Conservation (phyloP, 2,329 filamentous ascomycete species). For the Aureobasidium sp. region DNA sequence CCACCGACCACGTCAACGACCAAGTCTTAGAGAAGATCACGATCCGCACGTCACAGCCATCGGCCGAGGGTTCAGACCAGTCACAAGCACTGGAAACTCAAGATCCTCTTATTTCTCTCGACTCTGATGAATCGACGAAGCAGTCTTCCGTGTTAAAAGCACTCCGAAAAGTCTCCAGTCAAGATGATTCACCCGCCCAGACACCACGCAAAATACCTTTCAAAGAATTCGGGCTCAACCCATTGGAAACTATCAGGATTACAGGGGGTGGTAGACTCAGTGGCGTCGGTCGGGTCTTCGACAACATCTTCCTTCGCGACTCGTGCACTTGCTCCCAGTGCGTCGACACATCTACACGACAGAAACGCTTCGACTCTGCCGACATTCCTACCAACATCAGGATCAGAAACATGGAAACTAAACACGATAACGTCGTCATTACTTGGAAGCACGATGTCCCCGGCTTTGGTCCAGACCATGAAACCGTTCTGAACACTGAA, state of each 20-base stretch:
- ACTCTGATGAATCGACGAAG: not conserved
- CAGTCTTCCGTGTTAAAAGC: no score
- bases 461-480: conserved; percentile 33
- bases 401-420: conserved; percentile 28
- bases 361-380: conserved; percentile 56
- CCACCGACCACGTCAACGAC: not conserved
- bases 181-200: no score
- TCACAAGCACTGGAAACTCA: not conserved
- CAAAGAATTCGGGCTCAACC: not conserved
- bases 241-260: not conserved
- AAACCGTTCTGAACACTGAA: conserved; percentile 20
- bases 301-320: conserved; percentile 42
- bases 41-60: not conserved
- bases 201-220: not conserved
- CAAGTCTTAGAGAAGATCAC: not conserved
- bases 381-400: conserved; percentile 50
- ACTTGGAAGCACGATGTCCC: conserved; percentile 53
- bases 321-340: conserved; percentile 50
- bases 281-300: conserved; percentile 10
- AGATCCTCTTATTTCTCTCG: not conserved
- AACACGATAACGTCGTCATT: conserved; percentile 29
- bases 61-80: not conserved
- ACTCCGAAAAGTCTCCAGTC: no score
- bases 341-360: conserved; percentile 50
- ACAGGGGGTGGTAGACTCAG: no score